These are phyloP conservation scores for Huntiella abstrusa DNA, from an alignment of 2,329 filamentous ascomycete species.

Conservation along the genomic window DNA sequence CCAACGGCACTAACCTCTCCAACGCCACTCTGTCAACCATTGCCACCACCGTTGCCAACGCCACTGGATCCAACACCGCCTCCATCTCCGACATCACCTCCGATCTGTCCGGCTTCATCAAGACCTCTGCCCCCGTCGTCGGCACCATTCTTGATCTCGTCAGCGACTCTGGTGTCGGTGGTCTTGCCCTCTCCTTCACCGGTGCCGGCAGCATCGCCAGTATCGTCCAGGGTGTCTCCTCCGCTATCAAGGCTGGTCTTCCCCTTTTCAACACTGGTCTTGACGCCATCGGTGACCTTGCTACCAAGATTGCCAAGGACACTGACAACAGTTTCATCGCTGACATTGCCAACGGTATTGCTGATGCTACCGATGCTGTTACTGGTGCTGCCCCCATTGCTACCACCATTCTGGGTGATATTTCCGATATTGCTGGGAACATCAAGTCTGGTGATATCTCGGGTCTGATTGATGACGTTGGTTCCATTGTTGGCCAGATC, in stretches of 20 bases:
- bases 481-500: not conserved
- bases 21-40: accelerated
- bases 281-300: not conserved
- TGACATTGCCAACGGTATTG: not conserved
- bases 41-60: not conserved
- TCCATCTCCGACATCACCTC: not conserved
- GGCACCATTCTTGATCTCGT: not conserved
- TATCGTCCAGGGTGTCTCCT: not conserved
- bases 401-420: not conserved
- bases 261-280: too few relatives aligned
- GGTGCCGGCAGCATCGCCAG: not conserved
- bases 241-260: not conserved
- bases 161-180: not conserved
- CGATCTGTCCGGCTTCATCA: not conserved
- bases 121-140: not conserved
- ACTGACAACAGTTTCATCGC: not conserved
- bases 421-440: not conserved
- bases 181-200: not conserved
- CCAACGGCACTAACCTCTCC: too few relatives aligned
- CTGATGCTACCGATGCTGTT: not conserved
- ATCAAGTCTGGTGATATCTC: too few relatives aligned
- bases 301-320: not conserved
- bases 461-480: too few relatives aligned
- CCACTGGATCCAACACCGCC: not conserved
- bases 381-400: not conserved